Evolutionary conservation across 139 green algal genomes (phyloP), one percentile per base, ranked within the genome.

Genomic region (Edaphochlamys debaryana): DNA sequence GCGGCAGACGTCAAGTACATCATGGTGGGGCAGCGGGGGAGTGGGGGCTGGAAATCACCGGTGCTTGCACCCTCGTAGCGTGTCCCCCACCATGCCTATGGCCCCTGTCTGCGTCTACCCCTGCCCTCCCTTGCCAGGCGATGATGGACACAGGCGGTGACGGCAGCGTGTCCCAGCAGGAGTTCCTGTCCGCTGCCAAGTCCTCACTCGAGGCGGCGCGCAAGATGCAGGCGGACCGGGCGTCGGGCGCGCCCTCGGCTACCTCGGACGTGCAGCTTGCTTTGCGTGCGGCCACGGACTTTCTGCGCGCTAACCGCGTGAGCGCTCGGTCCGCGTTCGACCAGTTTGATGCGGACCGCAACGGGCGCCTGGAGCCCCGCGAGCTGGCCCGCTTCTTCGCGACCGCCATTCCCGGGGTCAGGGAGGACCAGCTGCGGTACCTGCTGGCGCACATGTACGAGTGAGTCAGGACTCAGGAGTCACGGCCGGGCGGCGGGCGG

Each of bases 81-180:
- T n/a, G n/a, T n/a, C n/a, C n/a, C n/a, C n/a, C n/a, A n/a, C n/a
- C n/a, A n/a, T n/a, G n/a, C n/a, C n/a, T n/a, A n/a, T n/a, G n/a
- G n/a, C n/a, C n/a, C n/a, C n/a, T n/a, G n/a, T n/a, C n/a, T 41
- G n/a, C 58, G 8, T 67, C n/a, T 41, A 30, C 63, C 17, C n/a
- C n/a, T 45, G n/a, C 75, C 8, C 37, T 13, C 40, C 79, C 78
- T 67, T n/a, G n/a, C n/a, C n/a, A n/a, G n/a, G 74, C 74, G n/a
- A 79, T 84, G 72, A 67, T 91, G 64, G 87, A 89, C 79, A 69
- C 64, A 22, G 56, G 80, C n/a, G 79, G 84, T 23, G 79, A 87
- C 54, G 84, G 84, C 9, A 2, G n/a, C 11, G 74, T 91, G 30
- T 67, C 42, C 2, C 72, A 86, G 72, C 22, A 70, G 67, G 84